These are phyloP conservation scores for Heritiera fomes DNA, from an alignment of 345 rosid species.

Conservation along the genomic window DNA sequence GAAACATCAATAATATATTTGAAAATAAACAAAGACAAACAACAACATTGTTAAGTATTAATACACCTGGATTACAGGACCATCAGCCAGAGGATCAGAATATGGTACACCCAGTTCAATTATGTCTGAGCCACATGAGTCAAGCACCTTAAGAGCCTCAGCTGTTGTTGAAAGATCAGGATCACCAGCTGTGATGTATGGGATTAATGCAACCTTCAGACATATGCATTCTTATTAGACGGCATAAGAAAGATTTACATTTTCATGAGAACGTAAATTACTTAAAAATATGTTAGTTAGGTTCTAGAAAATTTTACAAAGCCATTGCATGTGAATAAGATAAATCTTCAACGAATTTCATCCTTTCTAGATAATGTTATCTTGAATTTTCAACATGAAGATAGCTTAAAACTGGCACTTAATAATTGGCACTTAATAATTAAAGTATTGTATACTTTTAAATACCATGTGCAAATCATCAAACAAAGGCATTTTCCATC, in stretches of 20 bases:
- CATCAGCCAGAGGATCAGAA: conserved; percentile 94
- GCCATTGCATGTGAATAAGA: not conserved
- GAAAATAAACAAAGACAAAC: not conserved
- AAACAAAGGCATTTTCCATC: not conserved
- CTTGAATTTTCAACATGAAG: not conserved
- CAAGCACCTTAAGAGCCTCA: conserved; percentile 77
- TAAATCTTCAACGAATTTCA: not conserved
- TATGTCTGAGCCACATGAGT: conserved; percentile 75
- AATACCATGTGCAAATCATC: not conserved
- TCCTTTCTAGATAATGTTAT: not conserved
- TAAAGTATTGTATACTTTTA: not conserved
- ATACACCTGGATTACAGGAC: conserved; percentile 89
- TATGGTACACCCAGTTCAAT: conserved; percentile 87
- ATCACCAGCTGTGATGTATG: conserved; percentile 95
- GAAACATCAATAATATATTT: conserved; percentile 14
- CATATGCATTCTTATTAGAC: conserved; percentile 16
- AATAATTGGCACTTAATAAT: not conserved
- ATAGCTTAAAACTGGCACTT: not conserved
- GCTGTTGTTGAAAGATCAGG: conserved; percentile 94
- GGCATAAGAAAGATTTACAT: not conserved
- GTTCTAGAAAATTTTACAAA: too few relatives aligned
- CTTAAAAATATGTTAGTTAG: too few relatives aligned
- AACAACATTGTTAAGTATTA: not conserved
- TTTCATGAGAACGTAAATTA: too few relatives aligned
- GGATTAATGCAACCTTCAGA: conserved; percentile 78